Conservation (phyloP, 1,284 basidiomycete genomes). For the Ceratobasidium sp. region DNA sequence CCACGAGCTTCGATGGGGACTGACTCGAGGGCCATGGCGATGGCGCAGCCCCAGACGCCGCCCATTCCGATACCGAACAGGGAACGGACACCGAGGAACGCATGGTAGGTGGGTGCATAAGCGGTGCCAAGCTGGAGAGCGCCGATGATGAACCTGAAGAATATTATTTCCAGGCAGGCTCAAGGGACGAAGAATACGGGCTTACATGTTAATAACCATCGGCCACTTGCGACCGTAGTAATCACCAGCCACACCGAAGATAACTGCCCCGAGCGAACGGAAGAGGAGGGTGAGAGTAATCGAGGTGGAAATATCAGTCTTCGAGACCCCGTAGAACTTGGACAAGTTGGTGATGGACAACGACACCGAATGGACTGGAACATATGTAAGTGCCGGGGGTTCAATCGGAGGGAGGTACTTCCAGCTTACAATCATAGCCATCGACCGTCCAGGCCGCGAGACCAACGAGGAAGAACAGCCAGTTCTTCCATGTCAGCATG, state of each 20-base stretch:
- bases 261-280: slow-evolving; percentile 84
- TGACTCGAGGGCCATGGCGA: slow-evolving; percentile 87
- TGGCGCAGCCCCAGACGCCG: slow-evolving; percentile 62
- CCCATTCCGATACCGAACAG: slow-evolving; percentile 90
- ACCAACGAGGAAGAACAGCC: slow-evolving; percentile 55
- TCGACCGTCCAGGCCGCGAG: slow-evolving; percentile 48
- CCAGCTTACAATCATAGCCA: slow-evolving; percentile 33
- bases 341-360: slow-evolving; percentile 37
- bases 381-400: not conserved
- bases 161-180: slow-evolving; percentile 55
- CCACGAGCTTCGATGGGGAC: slow-evolving; percentile 89
- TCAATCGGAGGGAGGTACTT: not conserved
- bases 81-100: slow-evolving; percentile 80
- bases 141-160: slow-evolving; percentile 43
- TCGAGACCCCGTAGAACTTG: slow-evolving; percentile 49
- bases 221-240: slow-evolving; percentile 95
- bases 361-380: slow-evolving; percentile 36
- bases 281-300: slow-evolving; percentile 95
- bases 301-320: slow-evolving; percentile 53
- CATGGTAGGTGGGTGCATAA: slow-evolving; percentile 71
- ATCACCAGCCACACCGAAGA: slow-evolving; percentile 77
- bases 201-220: slow-evolving; percentile 76
- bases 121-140: slow-evolving; percentile 64
- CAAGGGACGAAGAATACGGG: slow-evolving; percentile 61
- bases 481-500: slow-evolving; percentile 55